Percentiles rank a stretch among this genome's conserved stretches.
These are phyloP conservation scores for Solanum chaucha DNA, from an alignment of 257 asterid species.

Conservation along the genomic window DNA sequence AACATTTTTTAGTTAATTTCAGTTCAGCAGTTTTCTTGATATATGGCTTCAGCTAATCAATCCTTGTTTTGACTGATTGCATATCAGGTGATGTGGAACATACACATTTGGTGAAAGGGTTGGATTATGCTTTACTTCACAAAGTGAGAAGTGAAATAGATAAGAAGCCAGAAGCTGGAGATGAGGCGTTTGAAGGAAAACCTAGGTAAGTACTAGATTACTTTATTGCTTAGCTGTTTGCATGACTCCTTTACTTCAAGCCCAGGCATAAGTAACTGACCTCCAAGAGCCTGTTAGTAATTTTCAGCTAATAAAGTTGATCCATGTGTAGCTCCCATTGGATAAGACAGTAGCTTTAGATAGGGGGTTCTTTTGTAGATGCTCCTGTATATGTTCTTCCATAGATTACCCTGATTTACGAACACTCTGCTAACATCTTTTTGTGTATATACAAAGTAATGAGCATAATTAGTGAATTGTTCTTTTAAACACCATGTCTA, in stretches of 20 bases:
- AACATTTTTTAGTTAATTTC: not conserved
- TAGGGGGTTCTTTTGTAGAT: not conserved
- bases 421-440: not conserved
- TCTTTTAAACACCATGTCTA: not conserved
- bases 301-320: not conserved
- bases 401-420: not conserved
- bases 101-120: slow-evolving; percentile 95
- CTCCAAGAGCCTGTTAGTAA: not conserved
- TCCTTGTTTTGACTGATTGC: slow-evolving; percentile 14
- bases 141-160: slow-evolving; percentile 95
- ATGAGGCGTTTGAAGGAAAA: slow-evolving; percentile 52
- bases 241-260: not conserved
- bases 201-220: slow-evolving; percentile 31
- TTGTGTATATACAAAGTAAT: not conserved
- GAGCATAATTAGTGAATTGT: not conserved
- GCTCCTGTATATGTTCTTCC: not conserved
- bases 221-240: not conserved
- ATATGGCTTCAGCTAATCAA: not conserved
- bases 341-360: not conserved
- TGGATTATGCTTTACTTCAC: slow-evolving; percentile 93
- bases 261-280: not conserved
- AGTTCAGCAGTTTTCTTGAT: not conserved
- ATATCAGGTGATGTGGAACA: slow-evolving; percentile 96
- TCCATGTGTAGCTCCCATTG: not conserved
- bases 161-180: slow-evolving; percentile 79